Conservation (phyloP, 495 filamentous ascomycete species). For the Penicilliopsis zonata region DNA sequence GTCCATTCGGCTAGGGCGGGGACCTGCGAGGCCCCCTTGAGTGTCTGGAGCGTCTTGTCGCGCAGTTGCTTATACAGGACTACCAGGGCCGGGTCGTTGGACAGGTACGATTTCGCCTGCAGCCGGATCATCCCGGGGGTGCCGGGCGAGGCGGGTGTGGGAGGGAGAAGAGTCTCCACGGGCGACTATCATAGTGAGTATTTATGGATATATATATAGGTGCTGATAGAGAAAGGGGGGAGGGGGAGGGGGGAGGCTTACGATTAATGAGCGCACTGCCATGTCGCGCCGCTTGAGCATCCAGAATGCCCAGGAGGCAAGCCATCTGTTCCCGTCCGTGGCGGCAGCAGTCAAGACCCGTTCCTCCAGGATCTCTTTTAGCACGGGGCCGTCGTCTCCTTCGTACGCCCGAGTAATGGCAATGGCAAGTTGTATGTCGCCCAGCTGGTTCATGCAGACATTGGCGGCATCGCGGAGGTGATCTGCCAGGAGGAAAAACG, state of each 20-base stretch:
- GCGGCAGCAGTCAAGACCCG: conserved; percentile 68
- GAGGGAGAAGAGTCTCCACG: conserved; percentile 52
- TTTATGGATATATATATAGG: conserved; percentile 4
- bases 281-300: conserved; percentile 74
- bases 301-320: conserved; percentile 93
- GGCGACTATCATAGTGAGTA: conserved; percentile 44
- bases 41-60: conserved; percentile 72
- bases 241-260: conserved; percentile 9
- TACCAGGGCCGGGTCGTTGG: conserved; percentile 80
- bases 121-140: conserved; percentile 35
- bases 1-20: conserved; percentile 71
- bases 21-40: conserved; percentile 75
- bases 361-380: conserved; percentile 65
- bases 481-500: conserved; percentile 89
- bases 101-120: conserved; percentile 65
- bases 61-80: conserved; percentile 81
- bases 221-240: neutral
- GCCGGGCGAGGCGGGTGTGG: conserved; percentile 32
- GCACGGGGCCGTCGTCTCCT: conserved; percentile 66
- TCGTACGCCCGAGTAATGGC: conserved; percentile 81
- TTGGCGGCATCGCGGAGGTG: conserved; percentile 74
- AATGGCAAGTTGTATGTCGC: conserved; percentile 84
- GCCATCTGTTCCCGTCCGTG: conserved; percentile 79
- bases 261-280: conserved; percentile 74
- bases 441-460: conserved; percentile 72